Percentiles rank a stretch among this genome's conserved stretches.
These are phyloP conservation scores for Beverwykella pulmonaria DNA, from an alignment of 495 filamentous ascomycete species.

Conservation along the genomic window DNA sequence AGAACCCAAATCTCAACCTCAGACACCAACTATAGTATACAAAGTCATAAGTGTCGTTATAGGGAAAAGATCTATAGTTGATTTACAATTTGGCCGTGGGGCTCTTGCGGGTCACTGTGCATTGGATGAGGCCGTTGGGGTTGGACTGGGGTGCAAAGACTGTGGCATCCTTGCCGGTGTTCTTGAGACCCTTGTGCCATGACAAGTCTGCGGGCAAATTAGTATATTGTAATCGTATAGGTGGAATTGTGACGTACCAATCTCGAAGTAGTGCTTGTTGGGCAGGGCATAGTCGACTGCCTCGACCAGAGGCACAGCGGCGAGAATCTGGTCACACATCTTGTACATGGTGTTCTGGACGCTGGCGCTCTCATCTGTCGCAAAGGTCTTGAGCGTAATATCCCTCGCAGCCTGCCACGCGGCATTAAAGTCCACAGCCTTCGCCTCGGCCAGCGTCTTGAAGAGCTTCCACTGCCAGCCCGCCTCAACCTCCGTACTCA, in stretches of 20 bases:
- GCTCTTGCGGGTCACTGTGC: constrained; percentile 73
- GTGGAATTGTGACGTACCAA: constrained; percentile 65
- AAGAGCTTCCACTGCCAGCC: constrained; percentile 83
- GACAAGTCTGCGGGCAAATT: constrained; percentile 67
- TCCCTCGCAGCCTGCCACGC: constrained; percentile 74
- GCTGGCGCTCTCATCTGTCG: constrained; percentile 85
- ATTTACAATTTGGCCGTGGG: constrained; percentile 45
- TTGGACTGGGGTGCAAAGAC: constrained; percentile 91
- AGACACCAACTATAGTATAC: constrained; percentile 12
- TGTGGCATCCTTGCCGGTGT: constrained; percentile 94
- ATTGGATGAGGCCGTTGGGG: constrained; percentile 95
- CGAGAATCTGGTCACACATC: constrained; percentile 90
- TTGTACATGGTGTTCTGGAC: constrained; percentile 99
- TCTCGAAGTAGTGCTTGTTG: constrained; percentile 98
- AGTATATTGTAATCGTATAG: constrained; percentile 24
- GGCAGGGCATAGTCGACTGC: constrained; percentile 81
- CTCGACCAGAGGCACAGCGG: constrained; percentile 68
- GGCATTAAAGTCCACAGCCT: constrained; percentile 68
- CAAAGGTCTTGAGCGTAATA: constrained; percentile 89
- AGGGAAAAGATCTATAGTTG: background rate
- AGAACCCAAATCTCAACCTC: background rate
- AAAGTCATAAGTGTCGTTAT: constrained; percentile 12
- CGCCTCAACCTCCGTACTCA: constrained; percentile 88
- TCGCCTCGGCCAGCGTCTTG: constrained; percentile 66
- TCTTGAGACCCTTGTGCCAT: constrained; percentile 97